Evolutionary conservation across 2,329 filamentous ascomycete genomes (phyloP), one percentile per base, ranked within the genome.

Genomic region (Nemania serpens): DNA sequence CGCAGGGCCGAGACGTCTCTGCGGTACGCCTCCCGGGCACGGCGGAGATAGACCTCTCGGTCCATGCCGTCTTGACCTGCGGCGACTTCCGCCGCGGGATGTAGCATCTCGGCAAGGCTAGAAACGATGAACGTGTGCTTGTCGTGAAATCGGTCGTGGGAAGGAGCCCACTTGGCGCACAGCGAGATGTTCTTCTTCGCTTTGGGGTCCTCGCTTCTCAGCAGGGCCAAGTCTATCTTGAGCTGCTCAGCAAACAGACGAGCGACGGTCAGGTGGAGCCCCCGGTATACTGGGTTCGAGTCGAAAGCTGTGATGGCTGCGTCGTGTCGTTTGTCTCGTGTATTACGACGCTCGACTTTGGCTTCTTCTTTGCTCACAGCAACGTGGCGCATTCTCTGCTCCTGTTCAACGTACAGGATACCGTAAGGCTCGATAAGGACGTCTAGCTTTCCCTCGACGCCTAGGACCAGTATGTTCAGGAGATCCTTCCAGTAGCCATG

Each of bases 401-500:
- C 64, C 76, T n/a, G n/a, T n/a, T n/a, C 68, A 6, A 61, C 54
- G 55, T 81, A 81, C 17, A 83, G 70, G 5, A 83, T 66, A 0
- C 74, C 69, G 1, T 65, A 65, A 2, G 78, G 79, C 29, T 82
- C 66, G 2, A 74, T 73, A 12, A 78, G 68, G 5, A 75, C 74
- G 13, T 75, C 71, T 12, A 87, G 75, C 68, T 81, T 74, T 20
- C 76, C 74, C 52, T 83, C 80, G 22, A 77, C 81, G 0, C 79
- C 78, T 2, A 88, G 75, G 1, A 77, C 81, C 0, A 87, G 75
- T 2, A 87, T 75, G 65, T 87, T 87, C 2, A 86, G 73, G 2
- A 87, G 73, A 67, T 87, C 84, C 64, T 87, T 87, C 83, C 84
- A 88, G 71, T 87, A 87, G 0, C 85, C 84, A 53, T 87, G 85